Evolutionary conservation across 495 filamentous ascomycete genomes (phyloP).

Genomic region (Neurospora sp.): DNA sequence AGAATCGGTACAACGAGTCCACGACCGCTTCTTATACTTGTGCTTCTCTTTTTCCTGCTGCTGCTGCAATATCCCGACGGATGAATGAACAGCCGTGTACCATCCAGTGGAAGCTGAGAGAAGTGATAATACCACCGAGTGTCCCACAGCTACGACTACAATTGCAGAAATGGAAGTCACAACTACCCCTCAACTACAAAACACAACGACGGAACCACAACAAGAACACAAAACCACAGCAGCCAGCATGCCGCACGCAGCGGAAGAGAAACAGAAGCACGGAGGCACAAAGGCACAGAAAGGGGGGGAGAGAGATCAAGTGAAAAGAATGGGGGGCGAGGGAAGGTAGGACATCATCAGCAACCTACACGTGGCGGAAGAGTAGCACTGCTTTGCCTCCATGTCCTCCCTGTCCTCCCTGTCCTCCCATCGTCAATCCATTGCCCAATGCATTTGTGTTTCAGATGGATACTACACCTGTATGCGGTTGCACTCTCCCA

Average conservation of each 20-base stretch:
- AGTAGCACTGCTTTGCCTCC: not conserved
- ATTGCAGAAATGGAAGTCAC: not conserved
- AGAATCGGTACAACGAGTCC: not conserved
- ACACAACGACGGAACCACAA: not conserved
- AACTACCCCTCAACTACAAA: not conserved
- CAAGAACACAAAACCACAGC: not conserved
- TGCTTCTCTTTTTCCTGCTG: not conserved
- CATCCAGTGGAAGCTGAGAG: not conserved
- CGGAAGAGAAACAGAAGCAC: not conserved
- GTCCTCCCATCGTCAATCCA: not conserved
- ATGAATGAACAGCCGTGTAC: not conserved
- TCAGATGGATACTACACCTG: not conserved
- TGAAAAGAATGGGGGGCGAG: not conserved
- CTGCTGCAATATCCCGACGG: not conserved
- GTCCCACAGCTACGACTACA: not conserved
- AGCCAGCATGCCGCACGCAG: not conserved
- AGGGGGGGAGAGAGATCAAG: not conserved
- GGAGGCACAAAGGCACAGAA: not conserved
- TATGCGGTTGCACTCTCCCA: not conserved
- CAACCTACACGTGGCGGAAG: not conserved
- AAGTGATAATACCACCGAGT: not conserved
- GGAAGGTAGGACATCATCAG: not conserved
- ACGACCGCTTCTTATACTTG: not conserved
- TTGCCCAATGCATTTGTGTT: not conserved
- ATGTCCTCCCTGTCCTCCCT: not conserved